phyloP scores from a whole-genome alignment of 306 rosid species.

The Astragalus glycyphyllos region DNA sequence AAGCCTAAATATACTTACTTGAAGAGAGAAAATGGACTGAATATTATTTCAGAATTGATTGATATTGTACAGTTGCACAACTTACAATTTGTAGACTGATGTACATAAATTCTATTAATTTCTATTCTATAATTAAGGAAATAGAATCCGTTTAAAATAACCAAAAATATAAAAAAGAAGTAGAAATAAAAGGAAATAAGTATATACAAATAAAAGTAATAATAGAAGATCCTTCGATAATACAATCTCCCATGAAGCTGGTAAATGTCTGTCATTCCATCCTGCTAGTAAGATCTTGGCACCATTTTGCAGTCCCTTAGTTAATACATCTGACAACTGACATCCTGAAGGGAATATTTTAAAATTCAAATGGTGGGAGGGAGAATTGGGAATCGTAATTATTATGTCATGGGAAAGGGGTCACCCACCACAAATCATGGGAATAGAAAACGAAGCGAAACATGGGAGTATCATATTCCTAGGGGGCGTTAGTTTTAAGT shows the following conservation, averaged over 20 bases:
- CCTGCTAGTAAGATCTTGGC: not conserved
- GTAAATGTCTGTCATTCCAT: not conserved
- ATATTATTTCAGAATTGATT: not conserved
- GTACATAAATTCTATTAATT: not conserved
- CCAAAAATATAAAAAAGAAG: not conserved
- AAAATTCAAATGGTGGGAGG: not conserved
- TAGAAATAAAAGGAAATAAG: not conserved
- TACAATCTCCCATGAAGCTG: not conserved
- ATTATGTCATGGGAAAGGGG: not conserved
- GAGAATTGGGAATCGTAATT: not conserved
- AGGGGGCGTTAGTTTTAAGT: not conserved
- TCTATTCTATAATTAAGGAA: not conserved
- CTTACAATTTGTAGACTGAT: not conserved
- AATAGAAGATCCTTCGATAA: not conserved
- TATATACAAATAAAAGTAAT: too few relatives aligned
- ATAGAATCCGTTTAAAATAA: too few relatives aligned
- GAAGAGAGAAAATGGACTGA: not conserved
- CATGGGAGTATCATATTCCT: not conserved
- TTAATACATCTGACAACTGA: not conserved
- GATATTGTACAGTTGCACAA: not conserved
- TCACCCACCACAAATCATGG: not conserved
- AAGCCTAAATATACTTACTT: conserved; percentile 1
- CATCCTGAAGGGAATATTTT: not conserved
- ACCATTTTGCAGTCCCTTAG: not conserved
- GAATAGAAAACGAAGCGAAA: not conserved